These are phyloP conservation scores for Euphorbia schlechtendalii DNA, from an alignment of 441 rosid species.

Conservation along the genomic window DNA sequence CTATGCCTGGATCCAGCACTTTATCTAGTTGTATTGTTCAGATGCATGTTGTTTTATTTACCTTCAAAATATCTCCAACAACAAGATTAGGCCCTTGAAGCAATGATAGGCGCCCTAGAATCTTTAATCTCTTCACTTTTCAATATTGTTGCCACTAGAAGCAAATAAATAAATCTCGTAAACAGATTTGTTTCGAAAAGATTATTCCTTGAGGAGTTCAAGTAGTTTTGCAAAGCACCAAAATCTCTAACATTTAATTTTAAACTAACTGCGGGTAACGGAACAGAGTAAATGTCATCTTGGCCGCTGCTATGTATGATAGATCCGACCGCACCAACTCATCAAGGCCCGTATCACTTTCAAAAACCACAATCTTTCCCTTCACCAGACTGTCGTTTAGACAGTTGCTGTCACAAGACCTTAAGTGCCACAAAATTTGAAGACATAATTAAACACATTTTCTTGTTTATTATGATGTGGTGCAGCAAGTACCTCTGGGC, in stretches of 20 bases:
- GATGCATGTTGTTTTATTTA: not conserved
- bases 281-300: conserved; percentile 26
- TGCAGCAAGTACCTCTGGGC: conserved; percentile 32
- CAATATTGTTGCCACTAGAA: conserved; percentile 13
- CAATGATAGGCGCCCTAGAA: conserved; percentile 45
- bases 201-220: conserved; percentile 50
- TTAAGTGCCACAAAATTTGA: not conserved
- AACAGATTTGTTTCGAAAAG: not conserved
- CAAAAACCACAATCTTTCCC: no score
- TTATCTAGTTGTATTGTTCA: not conserved
- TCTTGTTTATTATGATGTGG: not conserved
- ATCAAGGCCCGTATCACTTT: conserved; percentile 15
- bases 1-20: no score
- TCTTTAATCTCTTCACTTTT: no score
- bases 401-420: conserved; percentile 11
- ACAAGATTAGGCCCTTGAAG: conserved; percentile 41
- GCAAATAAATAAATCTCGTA: not conserved
- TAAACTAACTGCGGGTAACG: conserved; percentile 37
- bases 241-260: conserved; percentile 30
- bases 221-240: conserved; percentile 31
- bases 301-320: conserved; percentile 5
- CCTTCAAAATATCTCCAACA: conserved; percentile 64
- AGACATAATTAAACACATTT: not conserved
- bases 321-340: conserved; percentile 22
- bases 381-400: conserved; percentile 33